Evolutionary conservation across 139 green algal species (phyloP).

Genomic region (Picochlorum sp.): DNA sequence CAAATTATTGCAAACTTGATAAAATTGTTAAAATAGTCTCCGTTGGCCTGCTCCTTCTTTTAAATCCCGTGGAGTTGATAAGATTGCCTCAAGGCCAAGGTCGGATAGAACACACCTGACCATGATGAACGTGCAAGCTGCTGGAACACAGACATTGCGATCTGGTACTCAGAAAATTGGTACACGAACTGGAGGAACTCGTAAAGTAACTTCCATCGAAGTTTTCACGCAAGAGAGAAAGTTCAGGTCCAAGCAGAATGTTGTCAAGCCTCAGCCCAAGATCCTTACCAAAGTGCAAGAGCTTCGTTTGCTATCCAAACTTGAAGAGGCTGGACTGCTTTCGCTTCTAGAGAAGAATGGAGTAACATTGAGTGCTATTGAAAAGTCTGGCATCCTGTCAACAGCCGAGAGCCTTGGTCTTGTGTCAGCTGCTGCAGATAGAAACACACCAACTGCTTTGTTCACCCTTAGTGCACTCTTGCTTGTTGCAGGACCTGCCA

Average conservation of each 20-base stretch:
- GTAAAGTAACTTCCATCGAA: slow-evolving; percentile 24
- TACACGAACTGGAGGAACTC: slow-evolving; percentile 6
- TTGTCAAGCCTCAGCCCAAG: slow-evolving; percentile 17
- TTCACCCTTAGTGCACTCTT: slow-evolving; percentile 31
- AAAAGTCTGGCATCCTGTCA: slow-evolving; percentile 56
- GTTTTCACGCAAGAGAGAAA: slow-evolving; percentile 28
- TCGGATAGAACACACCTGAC: neutral
- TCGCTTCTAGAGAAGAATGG: slow-evolving; percentile 47
- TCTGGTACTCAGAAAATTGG: slow-evolving; percentile 19
- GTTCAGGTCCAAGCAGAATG: slow-evolving; percentile 29
- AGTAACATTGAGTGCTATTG: slow-evolving; percentile 61
- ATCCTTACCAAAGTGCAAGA: slow-evolving; percentile 36
- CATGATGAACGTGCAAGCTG: neutral
- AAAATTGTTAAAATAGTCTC: too few species aligned
- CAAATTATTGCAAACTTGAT: too few species aligned
- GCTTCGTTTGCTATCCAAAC: slow-evolving; percentile 49
- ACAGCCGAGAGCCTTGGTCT: slow-evolving; percentile 59
- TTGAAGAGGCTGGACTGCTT: slow-evolving; percentile 54
- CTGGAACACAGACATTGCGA: slow-evolving; percentile 6
- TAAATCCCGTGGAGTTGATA: neutral
- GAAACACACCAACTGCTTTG: slow-evolving; percentile 34
- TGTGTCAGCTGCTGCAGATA: slow-evolving; percentile 39
- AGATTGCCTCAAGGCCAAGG: neutral
- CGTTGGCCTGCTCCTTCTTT: too few species aligned
- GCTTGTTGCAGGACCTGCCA: slow-evolving; percentile 30